Percentiles rank a stretch among this genome's conserved stretches.
Conservation (phyloP, 805 yeast genomes). For the Candida broadrunensis region DNA sequence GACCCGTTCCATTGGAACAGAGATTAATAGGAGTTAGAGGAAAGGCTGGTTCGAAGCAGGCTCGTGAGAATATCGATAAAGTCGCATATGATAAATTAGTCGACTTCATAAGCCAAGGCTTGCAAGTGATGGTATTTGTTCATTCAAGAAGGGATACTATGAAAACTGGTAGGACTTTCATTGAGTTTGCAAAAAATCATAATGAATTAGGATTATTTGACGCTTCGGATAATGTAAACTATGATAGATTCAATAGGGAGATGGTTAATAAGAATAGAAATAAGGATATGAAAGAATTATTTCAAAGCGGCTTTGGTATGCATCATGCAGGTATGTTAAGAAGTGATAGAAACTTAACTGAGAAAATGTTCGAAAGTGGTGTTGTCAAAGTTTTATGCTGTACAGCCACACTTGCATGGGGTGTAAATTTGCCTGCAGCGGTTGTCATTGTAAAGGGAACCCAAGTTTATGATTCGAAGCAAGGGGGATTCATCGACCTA, state of each 20-base stretch:
- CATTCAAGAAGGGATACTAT: conserved; percentile 93
- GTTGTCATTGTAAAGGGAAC: conserved; percentile 97
- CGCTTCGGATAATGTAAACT: conserved; percentile 42
- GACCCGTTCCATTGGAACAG: conserved; percentile 93
- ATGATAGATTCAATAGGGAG: conserved; percentile 56
- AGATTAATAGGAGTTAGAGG: conserved; percentile 84
- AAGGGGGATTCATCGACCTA: conserved; percentile 90
- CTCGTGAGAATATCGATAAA: conserved; percentile 70
- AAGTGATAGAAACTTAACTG: conserved; percentile 84
- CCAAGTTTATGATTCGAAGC: conserved; percentile 88
- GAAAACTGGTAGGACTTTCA: conserved; percentile 73
- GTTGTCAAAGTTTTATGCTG: conserved; percentile 87
- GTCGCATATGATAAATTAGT: conserved; percentile 74
- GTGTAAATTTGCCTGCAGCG: conserved; percentile 97
- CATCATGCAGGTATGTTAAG: conserved; percentile 98
- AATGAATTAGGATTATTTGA: conserved; percentile 60
- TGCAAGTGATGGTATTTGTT: conserved; percentile 95
- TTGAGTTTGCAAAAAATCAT: conserved; percentile 60
- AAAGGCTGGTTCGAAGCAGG: conserved; percentile 72
- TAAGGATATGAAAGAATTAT: conserved; percentile 78
- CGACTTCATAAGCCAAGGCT: conserved; percentile 63
- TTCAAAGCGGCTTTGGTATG: conserved; percentile 79
- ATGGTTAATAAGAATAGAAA: conserved; percentile 64
- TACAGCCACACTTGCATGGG: conserved; percentile 99
- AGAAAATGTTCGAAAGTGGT: conserved; percentile 81